phyloP scores from a whole-genome alignment of 2,329 filamentous ascomycete species.

The Ilyonectria robusta region DNA sequence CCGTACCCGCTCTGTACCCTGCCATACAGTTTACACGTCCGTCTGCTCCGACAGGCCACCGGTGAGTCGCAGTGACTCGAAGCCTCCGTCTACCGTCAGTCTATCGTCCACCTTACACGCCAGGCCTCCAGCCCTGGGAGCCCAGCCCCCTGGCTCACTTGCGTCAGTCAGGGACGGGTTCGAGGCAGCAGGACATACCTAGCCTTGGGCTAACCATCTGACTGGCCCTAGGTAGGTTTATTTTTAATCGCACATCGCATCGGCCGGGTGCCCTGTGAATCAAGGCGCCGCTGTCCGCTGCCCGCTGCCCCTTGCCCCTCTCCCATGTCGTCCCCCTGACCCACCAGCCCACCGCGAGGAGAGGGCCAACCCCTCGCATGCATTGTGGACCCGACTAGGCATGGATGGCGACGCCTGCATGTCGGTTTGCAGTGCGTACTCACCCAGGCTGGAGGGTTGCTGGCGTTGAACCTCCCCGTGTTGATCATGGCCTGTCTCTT shows the following conservation, averaged over 20 bases:
- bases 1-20: slow-evolving; percentile 6
- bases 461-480: slow-evolving; percentile 19
- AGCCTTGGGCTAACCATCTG: slow-evolving; percentile 23
- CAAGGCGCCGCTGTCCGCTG: slow-evolving; percentile 38
- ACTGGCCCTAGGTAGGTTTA: slow-evolving; percentile 43
- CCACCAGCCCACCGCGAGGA: slow-evolving; percentile 37
- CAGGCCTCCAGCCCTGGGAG: slow-evolving; percentile 13
- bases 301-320: slow-evolving; percentile 25
- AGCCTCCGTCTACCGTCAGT: neutral
- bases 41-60: slow-evolving; percentile 29
- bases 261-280: slow-evolving; percentile 41
- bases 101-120: neutral
- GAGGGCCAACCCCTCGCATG: slow-evolving; percentile 46
- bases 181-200: slow-evolving; percentile 29
- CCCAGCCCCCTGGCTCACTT: slow-evolving; percentile 34
- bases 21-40: slow-evolving; percentile 20
- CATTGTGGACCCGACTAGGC: slow-evolving; percentile 40
- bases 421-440: slow-evolving; percentile 34
- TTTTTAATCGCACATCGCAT: slow-evolving; percentile 46
- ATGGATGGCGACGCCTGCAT: slow-evolving; percentile 40
- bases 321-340: slow-evolving; percentile 34
- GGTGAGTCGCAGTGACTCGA: slow-evolving; percentile 3
- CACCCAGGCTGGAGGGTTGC: slow-evolving; percentile 23
- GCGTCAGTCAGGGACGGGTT: slow-evolving; percentile 46
- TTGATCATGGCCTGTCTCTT: slow-evolving; percentile 21